Base-by-base conservation (phyloP, 2,329 filamentous ascomycete genomes). In the Stemphylium lycopersici region DNA sequence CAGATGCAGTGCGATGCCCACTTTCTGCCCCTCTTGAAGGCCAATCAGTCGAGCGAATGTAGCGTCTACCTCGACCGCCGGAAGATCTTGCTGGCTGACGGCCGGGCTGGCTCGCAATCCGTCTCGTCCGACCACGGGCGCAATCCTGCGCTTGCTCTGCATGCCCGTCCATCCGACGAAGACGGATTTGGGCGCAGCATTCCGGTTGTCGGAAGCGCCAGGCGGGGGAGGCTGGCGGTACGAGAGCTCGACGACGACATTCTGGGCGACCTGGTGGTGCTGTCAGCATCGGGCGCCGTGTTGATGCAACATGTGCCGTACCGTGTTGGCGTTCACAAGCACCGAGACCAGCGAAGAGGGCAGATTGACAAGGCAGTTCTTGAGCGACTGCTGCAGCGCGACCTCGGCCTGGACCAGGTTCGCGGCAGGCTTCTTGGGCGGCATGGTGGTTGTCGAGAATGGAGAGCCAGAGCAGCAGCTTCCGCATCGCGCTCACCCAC, bases 141-240 rank as follows among this genome's bases (percentile, higher is more conserved):
- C 85, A 63, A 90, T 79, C 73, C 87, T 90, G 70, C 90, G 87
- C 82, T 93, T 96, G 80, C 93, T 97, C 62, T 92, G 90, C 91
- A 99, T 96, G 66, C 95, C 95, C 10, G 95, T 97, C 95, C 95
- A 99, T 74, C 95, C 95, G 55, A 96, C 82, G 73, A 90, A 99
- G 66, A 96, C 82, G 42, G 90, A 96, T 68, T 83, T 85, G 65
- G 69, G 67, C 50, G 78, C 72, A 50, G 81, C 71, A 36, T 65
- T 75, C 55, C 75, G 74, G 10, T 65, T 52, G 48, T 78, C 77
- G 12, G 69, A 65, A 24, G 65, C 65, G 38, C 65, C 66, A 11
- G 84, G 74, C 18, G 83, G 79, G 36, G 81, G 73, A 37, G 84
- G 77, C 58, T 83, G 83, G 69, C 87, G 86, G 77, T 90, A 96